Evolutionary conservation across 2,329 filamentous ascomycete species (phyloP).

Genomic region (Dactylellina sp.): DNA sequence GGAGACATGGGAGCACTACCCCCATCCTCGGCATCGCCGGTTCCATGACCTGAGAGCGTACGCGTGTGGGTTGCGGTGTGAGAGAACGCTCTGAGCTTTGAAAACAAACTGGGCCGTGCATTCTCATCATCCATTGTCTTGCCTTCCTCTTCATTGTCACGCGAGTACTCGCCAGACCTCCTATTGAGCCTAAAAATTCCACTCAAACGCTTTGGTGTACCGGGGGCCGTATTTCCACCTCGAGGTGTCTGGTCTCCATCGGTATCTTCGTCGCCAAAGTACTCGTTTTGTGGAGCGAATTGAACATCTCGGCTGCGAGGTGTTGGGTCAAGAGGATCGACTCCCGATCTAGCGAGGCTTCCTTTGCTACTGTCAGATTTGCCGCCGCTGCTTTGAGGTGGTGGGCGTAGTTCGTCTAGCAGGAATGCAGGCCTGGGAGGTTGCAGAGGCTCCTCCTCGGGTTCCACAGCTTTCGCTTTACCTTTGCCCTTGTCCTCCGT

Average conservation of each 20-base stretch:
- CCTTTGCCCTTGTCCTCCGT: slow-evolving; percentile 45
- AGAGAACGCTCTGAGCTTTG: slow-evolving; percentile 59
- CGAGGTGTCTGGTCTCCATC: slow-evolving; percentile 50
- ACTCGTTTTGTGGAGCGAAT: slow-evolving; percentile 50
- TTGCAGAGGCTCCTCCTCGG: slow-evolving; percentile 46
- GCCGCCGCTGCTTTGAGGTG: slow-evolving; percentile 7
- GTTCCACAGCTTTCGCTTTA: slow-evolving; percentile 24
- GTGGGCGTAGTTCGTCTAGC: slow-evolving; percentile 34
- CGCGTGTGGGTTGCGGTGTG: slow-evolving; percentile 49
- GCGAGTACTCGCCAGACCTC: slow-evolving; percentile 58
- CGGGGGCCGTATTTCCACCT: slow-evolving; percentile 45
- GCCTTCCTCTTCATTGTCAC: slow-evolving; percentile 58
- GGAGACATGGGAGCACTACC: slow-evolving; percentile 41
- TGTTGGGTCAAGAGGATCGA: slow-evolving; percentile 18
- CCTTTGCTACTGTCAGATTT: slow-evolving; percentile 23
- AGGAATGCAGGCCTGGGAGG: slow-evolving; percentile 53
- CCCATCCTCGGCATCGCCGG: slow-evolving; percentile 25
- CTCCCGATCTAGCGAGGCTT: slow-evolving; percentile 9
- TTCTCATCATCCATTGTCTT: slow-evolving; percentile 58
- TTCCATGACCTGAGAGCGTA: slow-evolving; percentile 27
- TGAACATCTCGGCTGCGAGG: slow-evolving; percentile 48
- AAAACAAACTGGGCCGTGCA: slow-evolving; percentile 59
- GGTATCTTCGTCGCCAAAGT: slow-evolving; percentile 54
- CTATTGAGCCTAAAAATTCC: slow-evolving; percentile 51
- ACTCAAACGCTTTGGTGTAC: slow-evolving; percentile 45